Evolutionary conservation across 2,329 filamentous ascomycete genomes (phyloP).

Genomic region (Elsinoe fawcettii): DNA sequence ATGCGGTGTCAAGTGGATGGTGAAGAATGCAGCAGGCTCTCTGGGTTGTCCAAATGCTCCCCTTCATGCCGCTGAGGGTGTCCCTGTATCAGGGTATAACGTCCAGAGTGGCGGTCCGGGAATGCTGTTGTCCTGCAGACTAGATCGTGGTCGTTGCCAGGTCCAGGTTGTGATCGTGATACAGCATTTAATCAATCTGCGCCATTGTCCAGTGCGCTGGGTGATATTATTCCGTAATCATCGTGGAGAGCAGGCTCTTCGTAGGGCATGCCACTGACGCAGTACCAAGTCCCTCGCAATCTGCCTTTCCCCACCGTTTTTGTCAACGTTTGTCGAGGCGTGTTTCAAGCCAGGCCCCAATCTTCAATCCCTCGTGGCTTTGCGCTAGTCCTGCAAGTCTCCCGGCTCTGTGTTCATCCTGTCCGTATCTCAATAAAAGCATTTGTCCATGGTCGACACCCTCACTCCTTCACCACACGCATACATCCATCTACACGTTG

Average conservation of each 20-base stretch:
- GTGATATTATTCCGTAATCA: background rate
- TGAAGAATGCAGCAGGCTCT: background rate
- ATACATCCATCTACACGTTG: constrained; percentile 16
- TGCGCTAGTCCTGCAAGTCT: constrained; percentile 15
- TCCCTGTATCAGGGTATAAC: constrained; percentile 11
- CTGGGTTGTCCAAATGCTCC: background rate
- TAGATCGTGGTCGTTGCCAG: constrained; percentile 7
- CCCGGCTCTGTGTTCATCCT: constrained; percentile 14
- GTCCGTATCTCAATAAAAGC: constrained; percentile 11
- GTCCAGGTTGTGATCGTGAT: constrained; percentile 10
- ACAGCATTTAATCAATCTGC: constrained; percentile 9
- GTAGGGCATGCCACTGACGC: constrained; percentile 12
- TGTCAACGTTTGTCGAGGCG: constrained; percentile 14
- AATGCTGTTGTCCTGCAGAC: constrained; percentile 6
- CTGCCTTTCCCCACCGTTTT: constrained; percentile 15
- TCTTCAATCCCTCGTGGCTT: constrained; percentile 15
- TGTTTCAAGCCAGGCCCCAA: constrained; percentile 14
- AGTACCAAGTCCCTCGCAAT: constrained; percentile 4
- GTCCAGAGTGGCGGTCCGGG: constrained; percentile 4
- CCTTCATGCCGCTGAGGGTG: background rate
- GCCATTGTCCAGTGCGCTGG: background rate
- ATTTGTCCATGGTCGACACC: background rate
- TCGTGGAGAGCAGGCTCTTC: background rate
- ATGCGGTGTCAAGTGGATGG: background rate
- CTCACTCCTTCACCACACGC: constrained; percentile 10